A percentile compares a stretch with the other conserved stretches of the same genome.
Conservation (phyloP, 768 basidiomycete genomes). For the Leucosporidium creatinivorum region DNA sequence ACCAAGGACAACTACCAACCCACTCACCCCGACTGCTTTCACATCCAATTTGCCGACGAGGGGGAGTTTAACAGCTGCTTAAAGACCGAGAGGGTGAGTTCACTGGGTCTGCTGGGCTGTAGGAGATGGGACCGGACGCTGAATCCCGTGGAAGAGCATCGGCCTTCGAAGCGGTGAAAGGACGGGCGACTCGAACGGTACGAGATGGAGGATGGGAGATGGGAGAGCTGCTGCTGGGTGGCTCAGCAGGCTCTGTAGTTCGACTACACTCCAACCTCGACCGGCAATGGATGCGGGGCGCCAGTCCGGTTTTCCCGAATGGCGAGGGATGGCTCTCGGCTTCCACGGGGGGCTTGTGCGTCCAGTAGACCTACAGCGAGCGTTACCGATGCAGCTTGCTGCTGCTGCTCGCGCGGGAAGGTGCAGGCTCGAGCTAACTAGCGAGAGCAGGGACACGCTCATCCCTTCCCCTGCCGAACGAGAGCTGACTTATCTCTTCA, state of each 20-base stretch:
- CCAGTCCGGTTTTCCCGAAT: no score
- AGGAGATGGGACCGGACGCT: not conserved
- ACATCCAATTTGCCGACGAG: conserved; percentile 23
- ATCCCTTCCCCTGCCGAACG: not conserved
- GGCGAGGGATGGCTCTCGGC: no score
- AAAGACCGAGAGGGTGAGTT: conserved; percentile 23
- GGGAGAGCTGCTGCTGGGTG: not conserved
- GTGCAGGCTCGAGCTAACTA: not conserved
- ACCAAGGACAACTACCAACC: conserved; percentile 19
- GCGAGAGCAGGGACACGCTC: not conserved
- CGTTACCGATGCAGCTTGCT: not conserved
- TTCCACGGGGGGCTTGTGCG: no score
- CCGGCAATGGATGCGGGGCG: no score
- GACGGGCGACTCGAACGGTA: no score
- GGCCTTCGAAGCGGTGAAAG: no score
- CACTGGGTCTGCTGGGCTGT: no score
- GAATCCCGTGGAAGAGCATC: no score
- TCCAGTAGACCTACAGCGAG: no score
- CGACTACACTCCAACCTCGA: no score
- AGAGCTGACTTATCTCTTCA: not conserved
- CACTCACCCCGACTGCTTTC: conserved; percentile 19
- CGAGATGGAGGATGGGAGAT: not conserved
- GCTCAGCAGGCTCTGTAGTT: not conserved
- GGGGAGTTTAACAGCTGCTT: conserved; percentile 30
- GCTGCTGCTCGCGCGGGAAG: not conserved